Evolutionary conservation across 2,329 filamentous ascomycete genomes (phyloP), one percentile per base, ranked within the genome.

Genomic region (Biscogniauxia sp.): DNA sequence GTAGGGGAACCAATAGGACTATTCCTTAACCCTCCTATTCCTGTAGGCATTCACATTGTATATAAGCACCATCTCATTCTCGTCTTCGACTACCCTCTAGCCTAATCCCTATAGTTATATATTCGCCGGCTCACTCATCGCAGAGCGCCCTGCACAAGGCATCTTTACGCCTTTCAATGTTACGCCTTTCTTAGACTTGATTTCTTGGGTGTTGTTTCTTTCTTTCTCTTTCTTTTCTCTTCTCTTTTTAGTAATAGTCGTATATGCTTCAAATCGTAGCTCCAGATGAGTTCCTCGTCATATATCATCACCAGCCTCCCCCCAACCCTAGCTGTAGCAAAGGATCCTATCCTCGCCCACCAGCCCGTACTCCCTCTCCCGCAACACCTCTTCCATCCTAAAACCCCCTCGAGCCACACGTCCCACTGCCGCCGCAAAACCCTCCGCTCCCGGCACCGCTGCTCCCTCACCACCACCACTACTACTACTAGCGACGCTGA

Each of bases 371-470:
- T 23, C 23, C 23, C 2, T 23, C 23, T 5, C 23, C 5, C 23
- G 23, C 23, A 23, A 54, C 56, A 58, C 37, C 45, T 32, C 50
- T 51, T 26, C 7, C 63, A 49, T n/a, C n/a, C n/a, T 20, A 51
- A 52, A n/a, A 63, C 58, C 50, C 65, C 55, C 37, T 51, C 23
- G 5, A 23, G 23, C 23, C 23, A 23, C 23, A 23, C 23, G 23
- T 23, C 53, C n/a, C 28, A 53, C 20, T 62, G 62, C 20, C 60
- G 57, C 32, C 61, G 60, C 17, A 64, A 62, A 17, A 37, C 52
- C 17, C 52, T 51, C 17, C 51, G 54, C 13, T 58, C 58, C 7
- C 55, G 53, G 23, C 20, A 51, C 15, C 37, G 45, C 55, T 62
- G 62, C 63, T 57, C 53, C 13, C 20, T 50, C 17, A 62, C 11